These are phyloP conservation scores for Thinopyrum obtusiflorum DNA, from an alignment of 202 grass and related monocot species.

Conservation along the genomic window DNA sequence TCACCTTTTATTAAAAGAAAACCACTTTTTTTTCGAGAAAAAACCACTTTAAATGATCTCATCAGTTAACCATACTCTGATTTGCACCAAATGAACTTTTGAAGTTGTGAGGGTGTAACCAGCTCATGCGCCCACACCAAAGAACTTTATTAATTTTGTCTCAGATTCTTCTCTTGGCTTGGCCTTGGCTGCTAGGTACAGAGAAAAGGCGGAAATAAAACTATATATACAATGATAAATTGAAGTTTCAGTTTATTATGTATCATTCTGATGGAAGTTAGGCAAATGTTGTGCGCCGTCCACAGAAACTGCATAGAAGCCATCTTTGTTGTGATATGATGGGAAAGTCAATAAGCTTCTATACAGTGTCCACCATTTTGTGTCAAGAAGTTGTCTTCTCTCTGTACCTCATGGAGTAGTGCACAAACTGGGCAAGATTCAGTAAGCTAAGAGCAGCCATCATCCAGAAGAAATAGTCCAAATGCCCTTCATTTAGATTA, in stretches of 20 bases:
- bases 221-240: background rate
- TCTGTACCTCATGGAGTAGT: background rate
- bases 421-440: slow-evolving; percentile 4
- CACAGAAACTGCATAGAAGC: background rate
- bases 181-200: background rate
- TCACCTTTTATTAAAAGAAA: background rate
- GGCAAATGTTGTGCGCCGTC: background rate
- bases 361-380: background rate
- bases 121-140: background rate
- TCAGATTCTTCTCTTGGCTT: background rate
- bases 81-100: background rate
- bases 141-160: background rate
- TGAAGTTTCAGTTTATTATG: background rate
- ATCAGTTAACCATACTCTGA: background rate
- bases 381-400: slow-evolving; percentile 15
- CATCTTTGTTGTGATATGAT: background rate
- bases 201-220: background rate
- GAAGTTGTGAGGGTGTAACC: background rate
- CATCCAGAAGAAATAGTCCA: slow-evolving; percentile 41
- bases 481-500: slow-evolving; percentile 56
- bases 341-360: background rate
- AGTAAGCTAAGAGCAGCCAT: slow-evolving; percentile 26
- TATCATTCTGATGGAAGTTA: background rate
- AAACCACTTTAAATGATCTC: background rate
- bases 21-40: background rate